Evolutionary conservation across 768 basidiomycete genomes (phyloP).

Genomic region (Cyclocybe cylindracea): DNA sequence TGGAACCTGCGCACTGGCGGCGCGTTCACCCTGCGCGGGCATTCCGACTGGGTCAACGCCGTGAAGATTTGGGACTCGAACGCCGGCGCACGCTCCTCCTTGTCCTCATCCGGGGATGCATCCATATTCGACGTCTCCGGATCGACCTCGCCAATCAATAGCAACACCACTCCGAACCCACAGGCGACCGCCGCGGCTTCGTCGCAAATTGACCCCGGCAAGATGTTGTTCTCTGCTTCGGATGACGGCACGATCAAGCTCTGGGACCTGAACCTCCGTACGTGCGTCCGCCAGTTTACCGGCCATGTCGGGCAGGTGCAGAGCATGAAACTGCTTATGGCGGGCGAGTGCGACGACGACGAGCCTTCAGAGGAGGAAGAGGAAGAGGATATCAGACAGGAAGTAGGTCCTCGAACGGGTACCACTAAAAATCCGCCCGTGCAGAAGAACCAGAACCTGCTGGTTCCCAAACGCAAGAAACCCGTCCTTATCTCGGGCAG

Average conservation of each 20-base stretch:
- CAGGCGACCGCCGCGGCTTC: conserved; percentile 10
- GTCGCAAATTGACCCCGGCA: conserved; percentile 72
- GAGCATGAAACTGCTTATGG: conserved; percentile 76
- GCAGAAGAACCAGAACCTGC: conserved; percentile 4
- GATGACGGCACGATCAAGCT: conserved; percentile 93
- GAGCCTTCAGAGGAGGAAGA: conserved; percentile 18
- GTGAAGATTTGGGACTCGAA: conserved; percentile 89
- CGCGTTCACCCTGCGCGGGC: conserved; percentile 91
- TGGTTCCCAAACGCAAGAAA: conserved; percentile 40
- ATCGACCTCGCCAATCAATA: conserved; percentile 22
- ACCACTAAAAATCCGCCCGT: conserved; percentile 1
- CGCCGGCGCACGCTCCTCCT: conserved; percentile 26
- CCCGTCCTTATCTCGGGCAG: conserved; percentile 87
- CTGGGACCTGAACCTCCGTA: conserved; percentile 85
- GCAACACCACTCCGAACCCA: neutral
- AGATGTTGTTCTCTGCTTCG: conserved; percentile 96
- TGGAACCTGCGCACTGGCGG: conserved; percentile 93
- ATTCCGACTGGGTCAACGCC: conserved; percentile 94
- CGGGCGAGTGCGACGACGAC: conserved; percentile 53
- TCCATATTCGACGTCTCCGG: conserved; percentile 37
- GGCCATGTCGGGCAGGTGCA: conserved; percentile 97
- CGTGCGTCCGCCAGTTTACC: conserved; percentile 80
- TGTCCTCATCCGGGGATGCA: conserved; percentile 20
- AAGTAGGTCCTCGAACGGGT: neutral
- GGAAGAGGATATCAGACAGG: conserved; percentile 8